Percentiles rank a stretch among this genome's conserved stretches.
Conservation (phyloP, 495 filamentous ascomycete species). For the Xylaria sp. region DNA sequence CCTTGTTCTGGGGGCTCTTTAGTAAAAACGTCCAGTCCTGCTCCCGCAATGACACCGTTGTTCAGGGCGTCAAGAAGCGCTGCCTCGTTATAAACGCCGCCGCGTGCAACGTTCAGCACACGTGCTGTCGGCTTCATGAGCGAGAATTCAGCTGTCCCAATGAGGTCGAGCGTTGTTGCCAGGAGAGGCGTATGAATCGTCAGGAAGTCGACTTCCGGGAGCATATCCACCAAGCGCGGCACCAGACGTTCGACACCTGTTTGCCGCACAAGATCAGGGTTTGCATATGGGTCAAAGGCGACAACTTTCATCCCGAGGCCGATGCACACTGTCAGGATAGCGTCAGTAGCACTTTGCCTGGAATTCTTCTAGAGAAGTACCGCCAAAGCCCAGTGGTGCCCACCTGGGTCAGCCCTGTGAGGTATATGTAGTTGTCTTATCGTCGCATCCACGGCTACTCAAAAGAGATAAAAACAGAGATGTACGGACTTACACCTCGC, state of each 20-base stretch:
- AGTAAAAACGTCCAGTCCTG: constrained; percentile 78
- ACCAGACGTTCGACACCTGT: constrained; percentile 62
- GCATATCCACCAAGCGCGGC: constrained; percentile 59
- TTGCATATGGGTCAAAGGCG: constrained; percentile 73
- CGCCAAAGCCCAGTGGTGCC: not conserved
- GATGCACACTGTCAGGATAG: constrained; percentile 53
- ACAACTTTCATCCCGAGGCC: constrained; percentile 73
- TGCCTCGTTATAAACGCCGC: constrained; percentile 76
- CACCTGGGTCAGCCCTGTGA: not conserved
- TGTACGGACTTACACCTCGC: constrained; percentile 52
- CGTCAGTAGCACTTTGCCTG: not conserved
- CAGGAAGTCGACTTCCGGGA: constrained; percentile 70
- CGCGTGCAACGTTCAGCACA: constrained; percentile 74
- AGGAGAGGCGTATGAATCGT: constrained; percentile 79
- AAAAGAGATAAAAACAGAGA: not conserved
- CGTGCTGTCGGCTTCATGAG: constrained; percentile 71
- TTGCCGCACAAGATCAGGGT: constrained; percentile 61
- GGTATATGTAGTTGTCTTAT: too few species aligned
- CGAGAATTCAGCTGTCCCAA: constrained; percentile 64
- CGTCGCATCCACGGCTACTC: not conserved
- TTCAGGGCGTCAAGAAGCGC: constrained; percentile 72
- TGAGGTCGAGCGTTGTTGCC: constrained; percentile 71
- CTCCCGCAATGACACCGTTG: constrained; percentile 70
- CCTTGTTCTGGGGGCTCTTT: constrained; percentile 66
- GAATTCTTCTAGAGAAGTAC: not conserved